Conservation (phyloP, 805 yeast genomes). For the Lipomyces spencermartinsiae region DNA sequence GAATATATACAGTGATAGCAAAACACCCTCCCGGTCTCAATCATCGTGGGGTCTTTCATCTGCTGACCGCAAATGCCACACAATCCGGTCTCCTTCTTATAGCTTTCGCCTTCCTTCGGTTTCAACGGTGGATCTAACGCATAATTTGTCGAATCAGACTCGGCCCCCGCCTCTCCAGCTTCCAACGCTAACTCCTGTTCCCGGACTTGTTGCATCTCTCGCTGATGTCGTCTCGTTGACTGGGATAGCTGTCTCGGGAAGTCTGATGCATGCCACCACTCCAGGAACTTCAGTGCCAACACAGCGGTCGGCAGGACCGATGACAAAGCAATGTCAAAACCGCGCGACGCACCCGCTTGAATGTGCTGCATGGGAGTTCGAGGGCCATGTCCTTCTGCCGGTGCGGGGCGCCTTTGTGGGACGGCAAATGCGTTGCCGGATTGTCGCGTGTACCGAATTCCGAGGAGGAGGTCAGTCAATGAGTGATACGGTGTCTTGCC, state of each 20-base stretch:
- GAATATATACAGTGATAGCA: constrained; percentile 86
- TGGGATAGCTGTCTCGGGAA: constrained; percentile 59
- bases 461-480: constrained; percentile 63
- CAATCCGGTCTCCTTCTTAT: constrained; percentile 38
- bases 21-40: constrained; percentile 90
- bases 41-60: constrained; percentile 78
- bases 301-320: constrained; percentile 79
- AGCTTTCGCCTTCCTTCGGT: constrained; percentile 35
- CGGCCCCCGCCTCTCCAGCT: constrained; percentile 32
- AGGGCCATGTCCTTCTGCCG: neutral
- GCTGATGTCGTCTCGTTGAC: constrained; percentile 28
- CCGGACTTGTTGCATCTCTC: constrained; percentile 16
- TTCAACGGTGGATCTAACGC: constrained; percentile 38
- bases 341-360: constrained; percentile 1
- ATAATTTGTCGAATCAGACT: constrained; percentile 40
- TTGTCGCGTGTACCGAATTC: constrained; percentile 69
- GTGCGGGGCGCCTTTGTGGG: neutral
- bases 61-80: constrained; percentile 76
- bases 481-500: constrained; percentile 70
- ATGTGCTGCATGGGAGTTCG: constrained; percentile 5
- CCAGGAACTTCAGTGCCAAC: constrained; percentile 79
- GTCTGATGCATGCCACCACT: constrained; percentile 90
- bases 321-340: constrained; percentile 37
- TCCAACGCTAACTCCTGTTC: constrained; percentile 8
- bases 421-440: constrained; percentile 37